phyloP scores from a whole-genome alignment of 75 land plant species.

The Pinus taeda region DNA sequence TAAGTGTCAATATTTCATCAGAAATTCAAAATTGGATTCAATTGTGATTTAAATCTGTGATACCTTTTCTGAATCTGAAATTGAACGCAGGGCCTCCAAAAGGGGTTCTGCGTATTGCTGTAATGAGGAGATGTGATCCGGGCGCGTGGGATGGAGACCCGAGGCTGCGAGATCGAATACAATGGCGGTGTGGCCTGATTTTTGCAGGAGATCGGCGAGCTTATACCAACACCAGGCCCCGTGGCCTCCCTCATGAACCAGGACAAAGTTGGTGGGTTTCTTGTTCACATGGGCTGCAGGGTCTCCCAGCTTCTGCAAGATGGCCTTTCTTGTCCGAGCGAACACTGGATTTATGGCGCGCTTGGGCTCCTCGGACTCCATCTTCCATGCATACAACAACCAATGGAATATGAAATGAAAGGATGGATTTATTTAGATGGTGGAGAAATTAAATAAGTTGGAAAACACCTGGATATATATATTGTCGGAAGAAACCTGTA shows the following conservation, averaged over 20 bases:
- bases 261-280: slow-evolving; percentile 12
- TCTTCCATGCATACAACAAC: neutral
- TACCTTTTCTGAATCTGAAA: neutral
- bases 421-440: neutral
- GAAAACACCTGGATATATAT: too few relatives aligned
- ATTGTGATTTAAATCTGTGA: too few relatives aligned
- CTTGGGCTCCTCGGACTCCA: neutral
- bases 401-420: neutral
- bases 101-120: neutral
- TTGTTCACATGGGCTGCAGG: neutral
- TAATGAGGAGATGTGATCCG: slow-evolving; percentile 1
- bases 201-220: neutral
- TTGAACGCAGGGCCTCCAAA: neutral
- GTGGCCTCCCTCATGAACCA: slow-evolving; percentile 25
- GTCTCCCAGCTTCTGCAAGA: neutral
- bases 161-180: slow-evolving; percentile 16
- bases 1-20: too few relatives aligned
- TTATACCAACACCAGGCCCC: slow-evolving; percentile 32
- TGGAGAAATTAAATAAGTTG: too few relatives aligned
- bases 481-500: too few relatives aligned
- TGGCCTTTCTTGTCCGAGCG: neutral
- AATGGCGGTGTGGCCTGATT: slow-evolving; percentile 13
- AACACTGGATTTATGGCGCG: neutral
- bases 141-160: neutral
- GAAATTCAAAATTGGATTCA: too few relatives aligned